Evolutionary conservation across 108 stramenopile genomes (phyloP).

Genomic region (Asterionellopsis glacialis): DNA sequence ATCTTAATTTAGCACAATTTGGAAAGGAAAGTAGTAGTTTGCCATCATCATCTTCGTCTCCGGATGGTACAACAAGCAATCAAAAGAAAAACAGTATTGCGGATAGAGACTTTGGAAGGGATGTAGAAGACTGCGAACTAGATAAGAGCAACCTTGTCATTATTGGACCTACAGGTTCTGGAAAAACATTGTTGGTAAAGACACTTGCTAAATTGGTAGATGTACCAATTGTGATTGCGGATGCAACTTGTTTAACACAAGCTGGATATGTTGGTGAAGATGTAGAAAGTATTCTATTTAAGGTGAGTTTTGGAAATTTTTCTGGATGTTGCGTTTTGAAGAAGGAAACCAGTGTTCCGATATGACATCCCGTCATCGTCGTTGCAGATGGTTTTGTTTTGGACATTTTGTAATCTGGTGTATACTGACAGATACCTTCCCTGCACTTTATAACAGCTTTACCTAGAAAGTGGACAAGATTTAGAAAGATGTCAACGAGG

Average conservation of each 20-base stretch:
- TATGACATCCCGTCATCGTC: no score
- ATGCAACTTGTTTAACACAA: constrained; percentile 95
- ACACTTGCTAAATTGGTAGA: constrained; percentile 91
- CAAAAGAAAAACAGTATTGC: constrained; percentile 44
- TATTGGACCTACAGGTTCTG: constrained; percentile 88
- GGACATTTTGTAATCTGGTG: no score
- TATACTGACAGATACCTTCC: neutral
- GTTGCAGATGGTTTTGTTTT: no score
- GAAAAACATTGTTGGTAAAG: constrained; percentile 93
- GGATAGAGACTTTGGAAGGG: constrained; percentile 46
- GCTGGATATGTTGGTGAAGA: constrained; percentile 99
- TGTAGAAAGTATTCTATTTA: constrained; percentile 93
- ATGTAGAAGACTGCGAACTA: constrained; percentile 81
- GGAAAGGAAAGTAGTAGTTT: constrained; percentile 23
- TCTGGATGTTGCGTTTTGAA: no score
- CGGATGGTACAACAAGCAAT: constrained; percentile 6
- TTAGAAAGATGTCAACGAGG: constrained; percentile 90
- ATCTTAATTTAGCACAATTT: constrained; percentile 70
- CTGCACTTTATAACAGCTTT: constrained; percentile 40
- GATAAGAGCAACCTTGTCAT: constrained; percentile 97
- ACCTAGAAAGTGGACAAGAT: constrained; percentile 91
- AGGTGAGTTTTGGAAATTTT: constrained; percentile 45
- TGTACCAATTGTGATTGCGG: constrained; percentile 92
- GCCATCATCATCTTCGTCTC: neutral
- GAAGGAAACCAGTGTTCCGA: no score